These are phyloP conservation scores for Colletotrichum neosansevieriae DNA, from an alignment of 2,329 filamentous ascomycete genomes.

Conservation along the genomic window DNA sequence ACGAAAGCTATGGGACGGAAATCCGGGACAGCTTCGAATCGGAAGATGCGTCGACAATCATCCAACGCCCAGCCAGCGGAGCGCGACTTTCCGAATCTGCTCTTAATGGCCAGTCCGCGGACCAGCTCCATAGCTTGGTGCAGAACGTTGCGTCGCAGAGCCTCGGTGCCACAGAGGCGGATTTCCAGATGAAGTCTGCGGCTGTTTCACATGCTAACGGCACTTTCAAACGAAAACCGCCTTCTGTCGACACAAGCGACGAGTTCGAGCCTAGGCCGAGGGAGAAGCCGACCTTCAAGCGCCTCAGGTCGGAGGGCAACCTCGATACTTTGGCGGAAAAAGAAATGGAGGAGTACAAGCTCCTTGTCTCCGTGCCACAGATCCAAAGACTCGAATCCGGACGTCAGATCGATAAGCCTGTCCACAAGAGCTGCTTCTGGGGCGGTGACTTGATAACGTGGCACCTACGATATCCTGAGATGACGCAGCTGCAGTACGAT, in stretches of 20 bases:
- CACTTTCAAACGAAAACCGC: conserved; percentile 66
- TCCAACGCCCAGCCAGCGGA: conserved; percentile 20
- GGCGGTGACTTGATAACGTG: conserved; percentile 65
- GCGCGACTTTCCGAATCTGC: conserved; percentile 43
- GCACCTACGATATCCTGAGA: conserved; percentile 73
- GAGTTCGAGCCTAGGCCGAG: conserved; percentile 55
- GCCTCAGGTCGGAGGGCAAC: conserved; percentile 64
- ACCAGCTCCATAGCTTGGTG: conserved; percentile 64
- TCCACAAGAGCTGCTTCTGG: conserved; percentile 71
- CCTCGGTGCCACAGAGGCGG: conserved; percentile 62
- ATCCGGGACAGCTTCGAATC: conserved; percentile 63
- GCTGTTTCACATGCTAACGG: conserved; percentile 39
- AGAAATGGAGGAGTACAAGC: conserved; percentile 56
- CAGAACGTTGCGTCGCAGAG: conserved; percentile 68
- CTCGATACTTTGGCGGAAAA: conserved; percentile 51
- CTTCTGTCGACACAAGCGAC: conserved; percentile 62
- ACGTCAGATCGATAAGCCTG: conserved; percentile 69
- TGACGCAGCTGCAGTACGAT: conserved; percentile 70
- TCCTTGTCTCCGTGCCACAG: conserved; percentile 63
- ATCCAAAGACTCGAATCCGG: conserved; percentile 62
- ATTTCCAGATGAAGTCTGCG: conserved; percentile 41
- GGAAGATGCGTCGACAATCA: conserved; percentile 47
- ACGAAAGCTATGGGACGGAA: conserved; percentile 55
- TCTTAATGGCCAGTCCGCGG: conserved; percentile 55
- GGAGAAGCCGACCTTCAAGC: conserved; percentile 64